phyloP scores from a whole-genome alignment of 106 monocot species.

The Agapanthus africanus region DNA sequence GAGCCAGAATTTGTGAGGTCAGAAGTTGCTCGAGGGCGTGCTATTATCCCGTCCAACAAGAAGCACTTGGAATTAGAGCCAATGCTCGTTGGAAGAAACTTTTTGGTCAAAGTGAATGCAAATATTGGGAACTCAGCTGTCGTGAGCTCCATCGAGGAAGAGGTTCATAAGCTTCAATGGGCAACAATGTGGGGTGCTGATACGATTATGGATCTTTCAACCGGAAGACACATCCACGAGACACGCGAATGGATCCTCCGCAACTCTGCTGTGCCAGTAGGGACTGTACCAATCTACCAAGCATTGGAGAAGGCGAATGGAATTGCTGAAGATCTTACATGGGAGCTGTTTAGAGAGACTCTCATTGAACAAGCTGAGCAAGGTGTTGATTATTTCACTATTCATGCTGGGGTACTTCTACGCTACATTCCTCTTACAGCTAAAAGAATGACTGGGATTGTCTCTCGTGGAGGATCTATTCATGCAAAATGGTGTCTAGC shows the following conservation, averaged over 20 bases:
- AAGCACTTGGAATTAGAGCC: slow-evolving; percentile 72
- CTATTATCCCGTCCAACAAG: slow-evolving; percentile 76
- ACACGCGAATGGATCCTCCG: slow-evolving; percentile 78
- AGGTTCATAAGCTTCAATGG: slow-evolving; percentile 79
- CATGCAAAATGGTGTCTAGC: slow-evolving; percentile 78
- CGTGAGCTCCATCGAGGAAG: slow-evolving; percentile 62
- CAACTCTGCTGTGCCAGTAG: slow-evolving; percentile 69
- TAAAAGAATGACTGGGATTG: slow-evolving; percentile 72
- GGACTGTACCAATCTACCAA: slow-evolving; percentile 73
- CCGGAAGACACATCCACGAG: slow-evolving; percentile 68
- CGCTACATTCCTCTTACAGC: slow-evolving; percentile 70
- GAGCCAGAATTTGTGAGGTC: slow-evolving; percentile 83
- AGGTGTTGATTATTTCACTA: slow-evolving; percentile 76
- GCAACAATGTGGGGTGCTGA: slow-evolving; percentile 84
- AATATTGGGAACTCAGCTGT: slow-evolving; percentile 77
- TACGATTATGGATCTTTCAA: slow-evolving; percentile 72
- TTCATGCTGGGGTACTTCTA: slow-evolving; percentile 69
- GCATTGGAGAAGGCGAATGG: slow-evolving; percentile 73
- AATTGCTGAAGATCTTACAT: slow-evolving; percentile 56
- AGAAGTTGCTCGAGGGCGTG: slow-evolving; percentile 86
- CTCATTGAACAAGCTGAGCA: slow-evolving; percentile 73
- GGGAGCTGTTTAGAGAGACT: slow-evolving; percentile 65
- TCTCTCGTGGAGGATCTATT: slow-evolving; percentile 74
- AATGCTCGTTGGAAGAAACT: slow-evolving; percentile 70
- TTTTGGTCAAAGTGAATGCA: slow-evolving; percentile 76